Conservation (phyloP, 352 stramenopile genomes). For the Pythium scleroteichum region DNA sequence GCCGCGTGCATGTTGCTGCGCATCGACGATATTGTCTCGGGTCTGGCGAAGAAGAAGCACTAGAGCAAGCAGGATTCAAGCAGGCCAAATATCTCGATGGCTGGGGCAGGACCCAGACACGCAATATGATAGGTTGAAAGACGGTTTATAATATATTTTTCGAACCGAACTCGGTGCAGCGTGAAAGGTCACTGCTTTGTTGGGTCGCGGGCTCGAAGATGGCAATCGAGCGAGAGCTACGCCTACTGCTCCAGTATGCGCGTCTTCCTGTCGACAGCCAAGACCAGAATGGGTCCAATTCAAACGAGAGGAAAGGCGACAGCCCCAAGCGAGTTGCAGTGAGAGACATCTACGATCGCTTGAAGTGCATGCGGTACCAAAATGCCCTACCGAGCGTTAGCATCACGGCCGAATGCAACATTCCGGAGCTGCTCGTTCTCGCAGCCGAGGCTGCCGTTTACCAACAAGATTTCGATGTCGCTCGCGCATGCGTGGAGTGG, state of each 20-base stretch:
- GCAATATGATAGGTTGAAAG: conserved; percentile 34
- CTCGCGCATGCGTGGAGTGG: conserved; percentile 55
- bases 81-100: neutral
- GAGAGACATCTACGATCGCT: conserved; percentile 38
- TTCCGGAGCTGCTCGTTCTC: conserved; percentile 80
- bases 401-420: conserved; percentile 31
- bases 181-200: conserved; percentile 45
- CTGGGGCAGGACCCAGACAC: conserved; percentile 1
- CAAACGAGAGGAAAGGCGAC: neutral
- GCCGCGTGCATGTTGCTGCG: conserved; percentile 96
- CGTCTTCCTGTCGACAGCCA: conserved; percentile 21
- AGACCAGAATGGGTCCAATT: conserved; percentile 7
- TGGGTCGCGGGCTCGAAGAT: conserved; percentile 23
- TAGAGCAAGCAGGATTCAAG: conserved; percentile 25
- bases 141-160: conserved; percentile 73
- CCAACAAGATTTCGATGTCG: conserved; percentile 67
- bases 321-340: conserved; percentile 24
- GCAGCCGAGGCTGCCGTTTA: conserved; percentile 65
- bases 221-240: conserved; percentile 55
- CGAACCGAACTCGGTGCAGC: conserved; percentile 20
- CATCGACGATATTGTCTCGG: conserved; percentile 99
- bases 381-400: conserved; percentile 33
- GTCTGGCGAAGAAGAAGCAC: conserved; percentile 95
- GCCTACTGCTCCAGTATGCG: conserved; percentile 48
- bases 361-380: conserved; percentile 38